A percentile compares a stretch with the other conserved stretches of the same genome.
phyloP scores from a whole-genome alignment of 1,139 yeast species.

The Kurtzmaniella quercitrusa region DNA sequence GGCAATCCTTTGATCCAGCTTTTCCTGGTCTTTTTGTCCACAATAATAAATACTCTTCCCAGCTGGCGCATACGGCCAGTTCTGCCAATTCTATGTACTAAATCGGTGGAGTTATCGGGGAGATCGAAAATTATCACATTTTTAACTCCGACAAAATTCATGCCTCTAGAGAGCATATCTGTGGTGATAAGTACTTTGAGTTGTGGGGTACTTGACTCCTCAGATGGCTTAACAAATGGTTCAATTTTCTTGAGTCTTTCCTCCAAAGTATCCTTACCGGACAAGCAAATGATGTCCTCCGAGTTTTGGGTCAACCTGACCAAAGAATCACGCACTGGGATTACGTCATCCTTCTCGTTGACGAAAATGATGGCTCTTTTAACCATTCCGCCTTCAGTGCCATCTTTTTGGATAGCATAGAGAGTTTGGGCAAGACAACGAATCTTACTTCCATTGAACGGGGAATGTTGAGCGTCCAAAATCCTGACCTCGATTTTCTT shows the following conservation, averaged over 20 bases:
- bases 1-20: slow-evolving; percentile 86
- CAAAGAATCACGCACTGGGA: slow-evolving; percentile 52
- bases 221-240: slow-evolving; percentile 61
- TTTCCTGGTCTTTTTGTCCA: slow-evolving; percentile 59
- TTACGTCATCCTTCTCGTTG: slow-evolving; percentile 65
- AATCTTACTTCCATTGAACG: slow-evolving; percentile 78
- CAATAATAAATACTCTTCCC: slow-evolving; percentile 80
- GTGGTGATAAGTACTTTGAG: slow-evolving; percentile 78
- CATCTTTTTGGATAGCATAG: slow-evolving; percentile 81
- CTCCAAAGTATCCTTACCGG: slow-evolving; percentile 57
- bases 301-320: slow-evolving; percentile 51
- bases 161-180: slow-evolving; percentile 84
- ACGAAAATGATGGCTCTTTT: slow-evolving; percentile 87
- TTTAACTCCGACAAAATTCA: slow-evolving; percentile 78
- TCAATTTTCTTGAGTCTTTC: slow-evolving; percentile 54
- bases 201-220: slow-evolving; percentile 21
- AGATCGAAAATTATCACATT: slow-evolving; percentile 82
- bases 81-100: slow-evolving; percentile 89
- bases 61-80: slow-evolving; percentile 90
- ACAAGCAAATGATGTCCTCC: slow-evolving; percentile 50
- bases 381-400: slow-evolving; percentile 70
- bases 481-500: slow-evolving; percentile 65
- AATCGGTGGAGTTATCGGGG: slow-evolving; percentile 79
- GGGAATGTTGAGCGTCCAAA: slow-evolving; percentile 69
- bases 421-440: slow-evolving; percentile 86